Evolutionary conservation across 164 flowering plant species (phyloP).

Genomic region (Kalanchoe fedtschenkoi): DNA sequence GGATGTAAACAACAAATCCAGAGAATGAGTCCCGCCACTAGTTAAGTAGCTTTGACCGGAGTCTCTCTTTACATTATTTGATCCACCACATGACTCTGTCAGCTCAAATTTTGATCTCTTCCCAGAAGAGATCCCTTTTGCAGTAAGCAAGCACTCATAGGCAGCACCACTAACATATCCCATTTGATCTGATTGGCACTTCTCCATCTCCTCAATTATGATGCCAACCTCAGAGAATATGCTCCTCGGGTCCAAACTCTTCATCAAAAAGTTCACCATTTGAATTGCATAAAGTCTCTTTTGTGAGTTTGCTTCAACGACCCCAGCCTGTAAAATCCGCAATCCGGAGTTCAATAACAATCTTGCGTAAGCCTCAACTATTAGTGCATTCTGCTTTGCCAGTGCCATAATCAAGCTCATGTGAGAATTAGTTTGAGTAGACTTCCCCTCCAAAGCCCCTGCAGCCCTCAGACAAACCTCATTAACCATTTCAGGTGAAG

Average conservation of each 20-base stretch:
- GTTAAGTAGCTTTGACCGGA: conserved; percentile 18
- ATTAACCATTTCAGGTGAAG: conserved; percentile 75
- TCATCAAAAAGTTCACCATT: conserved; percentile 83
- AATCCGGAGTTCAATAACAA: conserved; percentile 59
- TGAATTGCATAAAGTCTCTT: conserved; percentile 73
- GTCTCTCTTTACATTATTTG: conserved; percentile 37
- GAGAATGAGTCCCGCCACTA: conserved; percentile 11
- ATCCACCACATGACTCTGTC: conserved; percentile 39
- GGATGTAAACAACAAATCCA: conserved; percentile 37
- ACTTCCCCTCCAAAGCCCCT: conserved; percentile 66
- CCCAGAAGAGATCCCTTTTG: conserved; percentile 39
- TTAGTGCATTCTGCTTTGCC: conserved; percentile 57
- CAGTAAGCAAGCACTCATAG: conserved; percentile 75
- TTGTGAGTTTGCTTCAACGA: conserved; percentile 59
- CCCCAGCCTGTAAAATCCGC: conserved; percentile 46
- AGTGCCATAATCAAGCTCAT: conserved; percentile 78
- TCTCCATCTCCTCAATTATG: conserved; percentile 70
- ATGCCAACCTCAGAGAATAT: conserved; percentile 54
- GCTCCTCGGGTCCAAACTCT: conserved; percentile 66
- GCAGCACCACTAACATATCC: conserved; percentile 87
- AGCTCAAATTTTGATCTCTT: conserved; percentile 31
- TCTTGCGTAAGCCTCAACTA: conserved; percentile 80
- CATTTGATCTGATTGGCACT: conserved; percentile 67
- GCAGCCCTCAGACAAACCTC: conserved; percentile 74
- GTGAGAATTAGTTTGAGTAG: conserved; percentile 66